These are phyloP conservation scores for Torrubiella hemipterigena DNA, from an alignment of 2,329 filamentous ascomycete genomes.

Conservation along the genomic window DNA sequence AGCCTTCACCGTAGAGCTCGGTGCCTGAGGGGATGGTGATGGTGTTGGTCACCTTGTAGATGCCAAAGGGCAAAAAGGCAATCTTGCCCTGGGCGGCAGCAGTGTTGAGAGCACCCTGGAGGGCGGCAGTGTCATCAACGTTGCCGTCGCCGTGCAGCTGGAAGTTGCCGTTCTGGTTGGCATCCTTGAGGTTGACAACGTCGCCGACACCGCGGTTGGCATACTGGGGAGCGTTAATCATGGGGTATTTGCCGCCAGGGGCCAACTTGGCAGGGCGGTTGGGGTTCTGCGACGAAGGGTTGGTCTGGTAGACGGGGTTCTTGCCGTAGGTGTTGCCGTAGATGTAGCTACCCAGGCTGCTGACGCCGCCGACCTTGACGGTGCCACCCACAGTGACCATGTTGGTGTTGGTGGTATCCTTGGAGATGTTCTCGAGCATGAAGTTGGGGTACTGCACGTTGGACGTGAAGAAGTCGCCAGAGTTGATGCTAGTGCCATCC, in stretches of 20 bases:
- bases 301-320: constrained; percentile 23
- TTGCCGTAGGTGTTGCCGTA: constrained; percentile 28
- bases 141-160: constrained; percentile 24
- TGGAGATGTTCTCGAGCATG: constrained; percentile 29
- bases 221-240: constrained; percentile 25
- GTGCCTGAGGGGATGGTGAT: constrained; percentile 23
- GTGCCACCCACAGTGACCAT: constrained; percentile 19
- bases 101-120: constrained; percentile 24
- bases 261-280: constrained; percentile 21
- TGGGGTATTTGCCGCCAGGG: constrained; percentile 22
- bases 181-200: constrained; percentile 25
- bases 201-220: constrained; percentile 16
- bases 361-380: constrained; percentile 16
- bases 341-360: constrained; percentile 24
- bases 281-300: constrained; percentile 15
- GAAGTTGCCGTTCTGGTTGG: constrained; percentile 15
- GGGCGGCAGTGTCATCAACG: constrained; percentile 21
- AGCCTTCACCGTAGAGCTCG: constrained; percentile 42
- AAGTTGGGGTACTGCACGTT: constrained; percentile 25
- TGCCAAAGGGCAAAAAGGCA: constrained; percentile 17
- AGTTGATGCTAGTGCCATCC: constrained; percentile 27
- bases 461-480: constrained; percentile 25
- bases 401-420: constrained; percentile 24
- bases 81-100: constrained; percentile 19
- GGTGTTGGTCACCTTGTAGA: constrained; percentile 15